These are phyloP conservation scores for Aulographum hederae DNA, from an alignment of 2,329 filamentous ascomycete species.

Conservation along the genomic window DNA sequence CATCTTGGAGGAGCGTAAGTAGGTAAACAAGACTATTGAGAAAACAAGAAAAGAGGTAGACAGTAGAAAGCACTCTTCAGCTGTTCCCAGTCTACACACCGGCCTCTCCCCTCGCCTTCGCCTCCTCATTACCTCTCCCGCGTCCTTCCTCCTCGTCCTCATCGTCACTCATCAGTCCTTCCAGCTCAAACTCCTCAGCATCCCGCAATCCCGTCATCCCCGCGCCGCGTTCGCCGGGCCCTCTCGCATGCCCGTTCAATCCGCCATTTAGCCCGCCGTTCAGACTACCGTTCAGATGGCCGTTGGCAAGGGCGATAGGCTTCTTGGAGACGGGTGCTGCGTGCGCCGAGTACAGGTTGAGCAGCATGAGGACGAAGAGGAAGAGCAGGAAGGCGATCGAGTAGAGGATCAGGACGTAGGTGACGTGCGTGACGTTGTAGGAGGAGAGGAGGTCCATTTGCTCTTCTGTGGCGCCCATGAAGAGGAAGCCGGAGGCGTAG, in stretches of 20 bases:
- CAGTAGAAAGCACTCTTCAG: too few species aligned
- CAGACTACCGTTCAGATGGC: slow-evolving; percentile 6
- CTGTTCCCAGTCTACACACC: too few species aligned
- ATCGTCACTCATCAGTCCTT: slow-evolving; percentile 76
- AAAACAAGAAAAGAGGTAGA: too few species aligned
- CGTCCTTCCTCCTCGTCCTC: slow-evolving; percentile 37
- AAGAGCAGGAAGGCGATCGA: slow-evolving; percentile 81
- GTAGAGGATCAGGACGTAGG: slow-evolving; percentile 83
- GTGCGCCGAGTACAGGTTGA: slow-evolving; percentile 62
- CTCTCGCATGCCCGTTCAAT: slow-evolving; percentile 27
- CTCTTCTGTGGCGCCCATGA: slow-evolving; percentile 95
- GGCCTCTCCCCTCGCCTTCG: too few species aligned
- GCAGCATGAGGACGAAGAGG: slow-evolving; percentile 74
- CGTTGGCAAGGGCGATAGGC: background rate
- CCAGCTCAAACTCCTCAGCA: slow-evolving; percentile 85
- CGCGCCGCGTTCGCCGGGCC: slow-evolving; percentile 22
- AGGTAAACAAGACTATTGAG: too few species aligned
- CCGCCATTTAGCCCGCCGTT: slow-evolving; percentile 11
- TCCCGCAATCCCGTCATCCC: slow-evolving; percentile 49
- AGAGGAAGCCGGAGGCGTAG: slow-evolving; percentile 83
- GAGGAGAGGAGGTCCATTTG: slow-evolving; percentile 67
- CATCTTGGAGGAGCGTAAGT: too few species aligned
- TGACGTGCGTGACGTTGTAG: slow-evolving; percentile 68
- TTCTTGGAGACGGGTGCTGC: slow-evolving; percentile 21
- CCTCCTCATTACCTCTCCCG: too few species aligned